Base-by-base conservation (phyloP, 2,329 filamentous ascomycete species). In the Thermothelomyces thermophilus region DNA sequence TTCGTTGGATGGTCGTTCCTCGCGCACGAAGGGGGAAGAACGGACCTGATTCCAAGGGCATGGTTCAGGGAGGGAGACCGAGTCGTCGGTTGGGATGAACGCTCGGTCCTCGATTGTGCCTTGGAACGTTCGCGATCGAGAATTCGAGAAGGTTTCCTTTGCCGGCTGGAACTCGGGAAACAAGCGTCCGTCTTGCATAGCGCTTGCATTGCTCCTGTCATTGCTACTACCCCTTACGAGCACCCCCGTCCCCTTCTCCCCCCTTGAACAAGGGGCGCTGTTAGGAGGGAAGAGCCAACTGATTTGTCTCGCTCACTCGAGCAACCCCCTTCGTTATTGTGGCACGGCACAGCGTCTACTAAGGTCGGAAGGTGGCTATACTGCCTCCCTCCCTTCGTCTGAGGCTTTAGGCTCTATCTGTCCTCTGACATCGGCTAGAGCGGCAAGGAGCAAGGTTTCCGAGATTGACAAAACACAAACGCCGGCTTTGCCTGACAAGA, bases 361-460 rank as follows among this genome's bases (percentile, higher is more conserved):
- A 6, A 11, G 2, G 37, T 17, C 16, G 9, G 20, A 26, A 5
- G 5, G 19, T 40, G 20, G 5, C 14, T 13, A 14, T n/a, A 40
- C 2, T 20, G 24, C 7, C 20, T 16, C 13, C n/a, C 2, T 20
- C 5, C 7, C 20, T 16, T 14, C n/a, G 19, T 24, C 46, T 16
- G 47, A 35, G 28, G 14, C 22, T 53, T 53, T 53, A 53, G 51
- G 37, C 51, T 54, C 36, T 13, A 33, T 14, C 28, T 20, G 11
- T 39, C 30, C 34, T 49, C 41, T 46, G 31, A 51, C 34, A 45
- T 19, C 36, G 46, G 42, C 24, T 30, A 24, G 7, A n/a, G 37
- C 24, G 7, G 22, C n/a, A n/a, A n/a, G n/a, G n/a, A n/a, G 22
- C 17, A 26, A 22, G 24, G 22, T n/a, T n/a, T n/a, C n/a, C n/a